Conservation (phyloP, 1,284 basidiomycete species). For the Ceraceosorus bombacis region DNA sequence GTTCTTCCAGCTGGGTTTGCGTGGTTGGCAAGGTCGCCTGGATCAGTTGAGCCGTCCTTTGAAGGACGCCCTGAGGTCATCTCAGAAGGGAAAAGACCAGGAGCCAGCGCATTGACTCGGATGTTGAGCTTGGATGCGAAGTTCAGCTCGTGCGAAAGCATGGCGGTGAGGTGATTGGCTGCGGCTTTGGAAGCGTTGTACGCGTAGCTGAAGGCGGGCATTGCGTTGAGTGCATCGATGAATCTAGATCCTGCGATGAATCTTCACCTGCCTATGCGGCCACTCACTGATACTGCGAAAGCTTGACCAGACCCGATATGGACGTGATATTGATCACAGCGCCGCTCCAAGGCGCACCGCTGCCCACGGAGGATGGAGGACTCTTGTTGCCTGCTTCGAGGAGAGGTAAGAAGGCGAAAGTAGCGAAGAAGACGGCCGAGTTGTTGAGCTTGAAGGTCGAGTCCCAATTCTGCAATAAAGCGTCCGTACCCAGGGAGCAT, state of each 20-base stretch:
- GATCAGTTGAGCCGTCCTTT: constrained; percentile 16
- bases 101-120: constrained; percentile 36
- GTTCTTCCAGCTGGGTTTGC: constrained; percentile 30
- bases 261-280: neutral
- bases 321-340: constrained; percentile 32
- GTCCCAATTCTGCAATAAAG: constrained; percentile 22
- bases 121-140: constrained; percentile 19
- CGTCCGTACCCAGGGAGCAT: neutral
- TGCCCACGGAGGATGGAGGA: constrained; percentile 5
- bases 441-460: constrained; percentile 26
- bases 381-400: constrained; percentile 18
- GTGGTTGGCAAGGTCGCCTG: constrained; percentile 14
- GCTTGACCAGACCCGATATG: constrained; percentile 29
- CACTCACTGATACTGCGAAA: constrained; percentile 16
- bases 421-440: constrained; percentile 27
- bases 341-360: constrained; percentile 8
- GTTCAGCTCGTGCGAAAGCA: constrained; percentile 32
- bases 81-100: constrained; percentile 31
- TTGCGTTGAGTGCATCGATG: neutral
- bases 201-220: constrained; percentile 19
- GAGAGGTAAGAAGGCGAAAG: constrained; percentile 38
- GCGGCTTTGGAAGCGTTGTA: constrained; percentile 40
- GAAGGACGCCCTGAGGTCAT: constrained; percentile 25
- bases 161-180: constrained; percentile 32
- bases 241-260: neutral